These are phyloP conservation scores for Vitis rupestris DNA, from an alignment of 164 flowering plant genomes.

Conservation along the genomic window DNA sequence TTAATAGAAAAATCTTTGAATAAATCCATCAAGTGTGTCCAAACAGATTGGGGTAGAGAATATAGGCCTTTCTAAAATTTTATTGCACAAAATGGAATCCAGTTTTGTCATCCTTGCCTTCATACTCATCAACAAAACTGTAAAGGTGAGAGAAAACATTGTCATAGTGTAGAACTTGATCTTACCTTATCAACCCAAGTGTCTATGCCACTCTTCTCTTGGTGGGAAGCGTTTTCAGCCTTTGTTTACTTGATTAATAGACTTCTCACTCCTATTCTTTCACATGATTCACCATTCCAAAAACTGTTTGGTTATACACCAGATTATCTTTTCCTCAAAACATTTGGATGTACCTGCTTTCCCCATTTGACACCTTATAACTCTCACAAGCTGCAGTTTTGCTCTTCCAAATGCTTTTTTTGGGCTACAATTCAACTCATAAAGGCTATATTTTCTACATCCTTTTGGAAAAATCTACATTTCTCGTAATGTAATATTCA, in stretches of 20 bases:
- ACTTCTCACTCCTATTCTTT: too few species aligned
- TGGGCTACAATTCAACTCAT: neutral
- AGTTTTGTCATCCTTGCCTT: neutral
- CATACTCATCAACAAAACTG: conserved; percentile 6
- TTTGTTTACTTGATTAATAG: conserved; percentile 8
- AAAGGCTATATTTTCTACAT: conserved; percentile 2
- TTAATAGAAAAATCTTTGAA: neutral
- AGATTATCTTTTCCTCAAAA: too few species aligned
- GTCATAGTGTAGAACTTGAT: neutral
- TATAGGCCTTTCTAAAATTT: neutral
- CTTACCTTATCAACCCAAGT: neutral
- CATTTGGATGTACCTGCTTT: conserved; percentile 1
- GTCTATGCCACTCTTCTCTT: neutral
- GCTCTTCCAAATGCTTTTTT: neutral
- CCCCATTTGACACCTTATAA: neutral
- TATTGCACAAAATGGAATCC: neutral
- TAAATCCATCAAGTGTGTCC: neutral
- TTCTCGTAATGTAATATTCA: conserved; percentile 3
- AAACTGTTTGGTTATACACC: too few species aligned
- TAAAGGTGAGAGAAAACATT: neutral
- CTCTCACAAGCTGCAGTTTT: conserved; percentile 1
- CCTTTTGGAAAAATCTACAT: too few species aligned
- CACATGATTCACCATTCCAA: too few species aligned
- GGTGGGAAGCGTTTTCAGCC: neutral
- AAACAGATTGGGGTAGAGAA: neutral